These are phyloP conservation scores for Candida glucosophila DNA, from an alignment of 1,139 yeast genomes.

Conservation along the genomic window DNA sequence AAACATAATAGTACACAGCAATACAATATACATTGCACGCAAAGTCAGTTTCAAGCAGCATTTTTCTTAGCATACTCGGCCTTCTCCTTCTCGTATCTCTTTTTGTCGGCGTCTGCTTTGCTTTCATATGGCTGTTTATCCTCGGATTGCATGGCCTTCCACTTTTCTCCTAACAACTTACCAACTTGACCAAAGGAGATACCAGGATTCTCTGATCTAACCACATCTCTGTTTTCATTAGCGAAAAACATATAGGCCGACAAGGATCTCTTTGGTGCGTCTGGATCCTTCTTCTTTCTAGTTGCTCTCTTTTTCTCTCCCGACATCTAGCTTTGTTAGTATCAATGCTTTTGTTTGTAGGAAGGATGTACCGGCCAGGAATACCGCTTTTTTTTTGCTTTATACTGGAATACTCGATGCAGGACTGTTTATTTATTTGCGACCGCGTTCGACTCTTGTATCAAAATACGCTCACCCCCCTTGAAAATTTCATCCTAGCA, in stretches of 20 bases:
- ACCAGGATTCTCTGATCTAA: conserved; percentile 92
- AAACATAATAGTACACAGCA: too few relatives aligned
- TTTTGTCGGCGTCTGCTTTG: conserved; percentile 92
- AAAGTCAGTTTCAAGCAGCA: conserved; percentile 5
- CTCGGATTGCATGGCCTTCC: conserved; percentile 81
- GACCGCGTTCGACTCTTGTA: too few relatives aligned
- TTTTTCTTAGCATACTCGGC: conserved; percentile 65
- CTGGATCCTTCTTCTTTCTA: conserved; percentile 74
- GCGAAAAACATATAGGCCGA: conserved; percentile 99
- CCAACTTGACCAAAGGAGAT: conserved; percentile 90
- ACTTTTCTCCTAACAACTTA: conserved; percentile 85
- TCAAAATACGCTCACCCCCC: too few relatives aligned
- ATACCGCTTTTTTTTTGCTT: too few relatives aligned
- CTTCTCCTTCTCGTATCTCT: conserved; percentile 94
- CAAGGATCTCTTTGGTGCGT: conserved; percentile 97
- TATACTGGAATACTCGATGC: too few relatives aligned
- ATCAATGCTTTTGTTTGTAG: too few relatives aligned
- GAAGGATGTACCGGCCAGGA: too few relatives aligned
- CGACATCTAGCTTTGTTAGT: conserved; percentile 7
- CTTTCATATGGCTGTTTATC: conserved; percentile 85
- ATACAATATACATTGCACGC: too few relatives aligned
- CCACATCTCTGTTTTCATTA: conserved; percentile 91
- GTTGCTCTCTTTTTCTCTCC: conserved; percentile 39
- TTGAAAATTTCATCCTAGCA: too few relatives aligned
- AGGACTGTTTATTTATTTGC: too few relatives aligned